Conservation (phyloP, 192 early-diverging fungal species). For the Haplosporangium gracile region DNA sequence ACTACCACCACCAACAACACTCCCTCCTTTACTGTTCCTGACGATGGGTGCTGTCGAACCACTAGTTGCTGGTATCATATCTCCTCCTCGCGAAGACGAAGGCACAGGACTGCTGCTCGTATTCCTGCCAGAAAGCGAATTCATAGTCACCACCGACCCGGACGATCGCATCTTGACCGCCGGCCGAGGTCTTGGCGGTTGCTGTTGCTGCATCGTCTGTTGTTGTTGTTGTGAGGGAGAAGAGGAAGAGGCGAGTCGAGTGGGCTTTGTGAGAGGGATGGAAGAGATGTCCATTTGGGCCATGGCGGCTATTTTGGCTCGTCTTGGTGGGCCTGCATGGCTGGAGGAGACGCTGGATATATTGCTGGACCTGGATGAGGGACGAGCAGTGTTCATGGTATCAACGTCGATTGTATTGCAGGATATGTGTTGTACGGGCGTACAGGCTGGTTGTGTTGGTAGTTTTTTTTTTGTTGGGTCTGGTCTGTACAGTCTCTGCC, state of each 20-base stretch:
- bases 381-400: slow-evolving; percentile 32
- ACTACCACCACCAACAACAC: slow-evolving; percentile 8
- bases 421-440: not conserved
- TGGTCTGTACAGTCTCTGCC: not conserved
- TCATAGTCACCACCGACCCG: slow-evolving; percentile 10
- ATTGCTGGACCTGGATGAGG: slow-evolving; percentile 21
- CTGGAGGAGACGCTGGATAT: slow-evolving; percentile 4
- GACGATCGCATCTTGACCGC: slow-evolving; percentile 32
- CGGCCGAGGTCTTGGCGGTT: slow-evolving; percentile 14
- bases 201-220: slow-evolving; percentile 13
- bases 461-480: not conserved
- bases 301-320: slow-evolving; percentile 32
- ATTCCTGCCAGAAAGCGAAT: not conserved
- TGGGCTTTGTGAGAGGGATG: slow-evolving; percentile 11
- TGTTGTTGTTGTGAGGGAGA: not conserved
- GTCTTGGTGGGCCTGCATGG: slow-evolving; percentile 14
- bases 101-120: not conserved
- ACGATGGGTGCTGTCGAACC: not conserved
- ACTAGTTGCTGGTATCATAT: not conserved
- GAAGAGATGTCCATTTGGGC: slow-evolving; percentile 42
- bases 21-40: slow-evolving; percentile 19
- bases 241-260: not conserved
- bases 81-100: not conserved
- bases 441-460: not conserved
- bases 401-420: not conserved